Evolutionary conservation across 495 filamentous ascomycete species (phyloP).

Genomic region (Echria macrotheca): DNA sequence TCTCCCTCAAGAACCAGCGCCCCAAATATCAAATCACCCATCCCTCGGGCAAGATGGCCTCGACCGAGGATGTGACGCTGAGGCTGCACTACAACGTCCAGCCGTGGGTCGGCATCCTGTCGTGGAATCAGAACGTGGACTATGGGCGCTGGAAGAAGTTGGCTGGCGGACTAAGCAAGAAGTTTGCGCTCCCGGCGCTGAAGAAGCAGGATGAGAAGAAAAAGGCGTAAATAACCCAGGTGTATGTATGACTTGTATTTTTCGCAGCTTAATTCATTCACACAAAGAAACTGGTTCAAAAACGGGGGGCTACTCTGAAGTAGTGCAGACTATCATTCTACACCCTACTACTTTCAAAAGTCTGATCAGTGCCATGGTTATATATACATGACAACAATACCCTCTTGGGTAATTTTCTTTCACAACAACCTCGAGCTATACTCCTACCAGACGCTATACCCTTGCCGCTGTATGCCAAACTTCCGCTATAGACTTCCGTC

Average conservation of each 20-base stretch:
- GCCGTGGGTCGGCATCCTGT: slow-evolving; percentile 87
- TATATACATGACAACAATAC: too few species aligned
- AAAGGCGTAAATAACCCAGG: not conserved
- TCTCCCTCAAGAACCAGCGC: slow-evolving; percentile 71
- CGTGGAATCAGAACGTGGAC: slow-evolving; percentile 62
- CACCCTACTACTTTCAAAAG: too few species aligned
- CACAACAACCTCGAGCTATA: too few species aligned
- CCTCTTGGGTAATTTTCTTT: too few species aligned
- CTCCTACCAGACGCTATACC: too few species aligned
- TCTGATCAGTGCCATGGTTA: too few species aligned
- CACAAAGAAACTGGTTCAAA: too few species aligned
- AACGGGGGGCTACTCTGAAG: too few species aligned
- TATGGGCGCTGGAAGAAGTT: slow-evolving; percentile 59
- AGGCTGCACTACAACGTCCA: slow-evolving; percentile 91
- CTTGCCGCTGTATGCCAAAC: too few species aligned
- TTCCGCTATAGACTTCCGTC: too few species aligned
- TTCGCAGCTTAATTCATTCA: too few species aligned
- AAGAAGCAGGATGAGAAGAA: slow-evolving; percentile 50
- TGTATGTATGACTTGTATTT: not conserved
- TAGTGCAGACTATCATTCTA: too few species aligned
- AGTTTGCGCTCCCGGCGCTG: slow-evolving; percentile 68
- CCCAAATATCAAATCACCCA: slow-evolving; percentile 95
- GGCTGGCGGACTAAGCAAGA: slow-evolving; percentile 55
- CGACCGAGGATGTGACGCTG: slow-evolving; percentile 65
- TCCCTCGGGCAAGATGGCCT: slow-evolving; percentile 67